These are phyloP conservation scores for Amylostereum areolatum DNA, from an alignment of 1,284 basidiomycete species.

Conservation along the genomic window DNA sequence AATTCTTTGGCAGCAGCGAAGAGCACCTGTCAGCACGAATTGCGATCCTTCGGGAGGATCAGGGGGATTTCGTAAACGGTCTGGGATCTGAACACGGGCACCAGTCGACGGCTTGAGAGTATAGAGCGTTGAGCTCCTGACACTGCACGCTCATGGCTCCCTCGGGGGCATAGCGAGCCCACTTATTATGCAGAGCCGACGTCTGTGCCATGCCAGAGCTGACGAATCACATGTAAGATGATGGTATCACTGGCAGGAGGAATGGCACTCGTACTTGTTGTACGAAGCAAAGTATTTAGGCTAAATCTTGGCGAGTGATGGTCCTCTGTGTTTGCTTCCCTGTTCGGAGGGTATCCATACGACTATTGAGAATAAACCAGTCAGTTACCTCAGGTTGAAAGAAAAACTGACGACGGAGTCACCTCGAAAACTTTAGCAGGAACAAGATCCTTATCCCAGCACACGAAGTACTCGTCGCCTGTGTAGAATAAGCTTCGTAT, in stretches of 20 bases:
- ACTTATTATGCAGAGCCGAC: conserved; percentile 49
- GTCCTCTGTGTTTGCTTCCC: conserved; percentile 38
- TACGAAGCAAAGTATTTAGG: conserved; percentile 59
- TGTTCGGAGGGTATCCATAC: conserved; percentile 59
- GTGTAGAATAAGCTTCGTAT: conserved; percentile 9
- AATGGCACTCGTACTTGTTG: conserved; percentile 38
- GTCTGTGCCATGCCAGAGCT: conserved; percentile 51
- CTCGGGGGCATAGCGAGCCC: conserved; percentile 45
- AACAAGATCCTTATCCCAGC: conserved; percentile 62
- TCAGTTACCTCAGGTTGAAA: not conserved
- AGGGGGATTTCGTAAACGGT: conserved; percentile 41
- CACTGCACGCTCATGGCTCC: conserved; percentile 60
- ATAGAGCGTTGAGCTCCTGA: conserved; percentile 62
- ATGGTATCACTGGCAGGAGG: not conserved
- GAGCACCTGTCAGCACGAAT: conserved; percentile 50
- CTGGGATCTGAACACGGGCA: conserved; percentile 50
- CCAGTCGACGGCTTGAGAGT: conserved; percentile 65
- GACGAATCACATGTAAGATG: not conserved
- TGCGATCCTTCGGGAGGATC: conserved; percentile 27
- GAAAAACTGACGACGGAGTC: not conserved
- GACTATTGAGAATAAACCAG: conserved; percentile 31
- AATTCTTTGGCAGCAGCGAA: conserved; percentile 41
- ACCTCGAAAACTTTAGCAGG: conserved; percentile 49
- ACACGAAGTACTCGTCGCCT: conserved; percentile 63
- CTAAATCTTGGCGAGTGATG: conserved; percentile 50